Evolutionary conservation across 1,139 yeast species (phyloP), one percentile per base, ranked within the genome.

Genomic region (Suhomyces chickasaworum): DNA sequence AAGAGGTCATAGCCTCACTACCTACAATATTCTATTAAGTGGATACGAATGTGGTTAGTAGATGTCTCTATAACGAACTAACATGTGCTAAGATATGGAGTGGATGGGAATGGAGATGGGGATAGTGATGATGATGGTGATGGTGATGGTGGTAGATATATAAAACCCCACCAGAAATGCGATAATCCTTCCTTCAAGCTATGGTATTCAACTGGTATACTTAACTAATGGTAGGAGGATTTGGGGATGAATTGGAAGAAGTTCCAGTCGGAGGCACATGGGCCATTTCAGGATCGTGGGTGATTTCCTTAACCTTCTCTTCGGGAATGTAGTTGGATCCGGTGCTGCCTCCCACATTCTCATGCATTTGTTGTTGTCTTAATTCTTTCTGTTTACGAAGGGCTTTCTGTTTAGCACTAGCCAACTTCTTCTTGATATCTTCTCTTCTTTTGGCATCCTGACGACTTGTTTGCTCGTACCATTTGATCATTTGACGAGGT

Each of bases 401-500:
- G 3, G 73, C 74, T 39, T 63, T 65, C 66, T 61, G 71, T 50
- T 69, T 71, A 15, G 73, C 74, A 41, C 56, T 60, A 43, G 70
- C 73, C 34, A 71, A 59, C 52, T 72, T 72, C 50, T 60, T 63
- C 48, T 66, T 65, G 47, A 72, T 61, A 32, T 68, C 69, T 39
- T 60, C 61, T 45, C 75, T 56, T 41, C 72, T 55, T 47, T 62
- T 58, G 46, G 70, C 73, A 41, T 71, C 77, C 30, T 56, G 52
- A 32, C 61, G 59, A 31, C 72, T 60, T 44, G 68, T 68, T 46
- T 59, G 63, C 49, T 75, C 73, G 55, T 76, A 73, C 75, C 81
- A 71, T 50, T 71, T 68, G 48, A 76, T 73, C 66, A 78, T 65
- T 51, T 74, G 71, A 12, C 66, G 55, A 1, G 84, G 84, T 39